Base-by-base conservation (phyloP, 179 eudicot species). In the Actinidia arguta region DNA sequence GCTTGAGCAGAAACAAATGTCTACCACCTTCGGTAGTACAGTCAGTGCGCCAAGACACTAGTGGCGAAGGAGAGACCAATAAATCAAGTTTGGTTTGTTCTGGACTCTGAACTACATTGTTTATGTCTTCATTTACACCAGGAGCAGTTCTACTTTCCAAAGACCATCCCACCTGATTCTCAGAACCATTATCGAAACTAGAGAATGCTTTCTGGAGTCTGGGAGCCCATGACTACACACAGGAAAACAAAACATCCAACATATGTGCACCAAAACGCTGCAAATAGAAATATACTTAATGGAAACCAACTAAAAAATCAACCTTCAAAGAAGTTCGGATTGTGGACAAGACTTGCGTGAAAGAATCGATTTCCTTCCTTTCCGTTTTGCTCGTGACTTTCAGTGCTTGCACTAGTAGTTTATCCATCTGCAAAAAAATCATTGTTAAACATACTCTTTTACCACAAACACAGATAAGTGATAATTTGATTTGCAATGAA, bases 31-130 rank as follows among this genome's bases (percentile, higher is more conserved):
- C 96, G 61, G 78, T 76, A 44, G 83, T 74, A 80, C 90, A 87
- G 63, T 84, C 89, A 74, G 90, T 91, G 73, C 93, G 94, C 99
- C 98, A 96, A 24, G 97, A 92, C 66, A 96, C 99, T 13, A 96
- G 95, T 24, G 98, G 98, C 17, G 98, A 95, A 86, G 98, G 98
- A 81, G 98, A 96, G 72, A 96, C 88, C 52, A 91, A 77, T 22
- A 90, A 90, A 14, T 90, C 94, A 71, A 78, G 72, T 84, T 86
- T 85, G 67, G 86, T 78, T 58, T 90, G 86, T 77, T 85, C 90
- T 17, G 99, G 96, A 85, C 96, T 92, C 62, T 80, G 54, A 16
- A 77, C 25, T 46, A 16, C 81, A 62, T 54, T 75, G 16, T 56
- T 81, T 54, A 31, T 77, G 75, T 81, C 83, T 73, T 86, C 90